These are phyloP conservation scores for Cylindrotheca closterium DNA, from an alignment of 108 stramenopile species.

Conservation along the genomic window DNA sequence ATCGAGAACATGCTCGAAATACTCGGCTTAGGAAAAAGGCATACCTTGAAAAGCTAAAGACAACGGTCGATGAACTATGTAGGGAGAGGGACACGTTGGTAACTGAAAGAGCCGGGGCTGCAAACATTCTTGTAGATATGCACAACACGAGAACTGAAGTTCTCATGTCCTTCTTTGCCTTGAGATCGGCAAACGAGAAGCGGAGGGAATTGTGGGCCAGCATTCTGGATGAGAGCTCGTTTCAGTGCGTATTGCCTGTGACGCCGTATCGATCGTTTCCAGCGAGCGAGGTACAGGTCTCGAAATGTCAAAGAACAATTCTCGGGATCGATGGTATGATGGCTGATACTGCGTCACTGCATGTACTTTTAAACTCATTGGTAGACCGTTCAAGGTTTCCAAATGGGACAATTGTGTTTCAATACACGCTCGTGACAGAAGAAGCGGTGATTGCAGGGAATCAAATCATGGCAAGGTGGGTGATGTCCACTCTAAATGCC, in stretches of 20 bases:
- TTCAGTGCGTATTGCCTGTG: slow-evolving; percentile 82
- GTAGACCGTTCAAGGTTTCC: slow-evolving; percentile 78
- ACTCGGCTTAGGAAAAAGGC: slow-evolving; percentile 93
- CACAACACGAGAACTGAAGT: slow-evolving; percentile 88
- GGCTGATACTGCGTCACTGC: slow-evolving; percentile 87
- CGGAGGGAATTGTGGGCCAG: slow-evolving; percentile 77
- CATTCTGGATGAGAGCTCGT: slow-evolving; percentile 87
- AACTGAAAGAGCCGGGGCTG: slow-evolving; percentile 71
- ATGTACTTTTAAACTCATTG: slow-evolving; percentile 78
- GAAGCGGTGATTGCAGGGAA: slow-evolving; percentile 87
- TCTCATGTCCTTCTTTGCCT: slow-evolving; percentile 75
- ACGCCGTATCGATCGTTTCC: slow-evolving; percentile 94
- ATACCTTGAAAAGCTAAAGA: slow-evolving; percentile 91
- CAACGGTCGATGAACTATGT: slow-evolving; percentile 87
- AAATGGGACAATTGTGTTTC: slow-evolving; percentile 72
- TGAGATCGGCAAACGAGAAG: slow-evolving; percentile 73
- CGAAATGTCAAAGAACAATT: slow-evolving; percentile 88
- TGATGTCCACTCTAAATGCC: slow-evolving; percentile 89
- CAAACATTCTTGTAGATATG: slow-evolving; percentile 73
- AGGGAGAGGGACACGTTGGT: slow-evolving; percentile 77
- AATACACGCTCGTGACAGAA: slow-evolving; percentile 86
- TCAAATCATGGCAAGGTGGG: slow-evolving; percentile 95
- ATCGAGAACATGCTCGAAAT: slow-evolving; percentile 92
- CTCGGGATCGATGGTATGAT: slow-evolving; percentile 95
- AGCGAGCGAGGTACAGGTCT: slow-evolving; percentile 88